Evolutionary conservation across 768 basidiomycete genomes (phyloP).

Genomic region (Butyriboletus loyo): DNA sequence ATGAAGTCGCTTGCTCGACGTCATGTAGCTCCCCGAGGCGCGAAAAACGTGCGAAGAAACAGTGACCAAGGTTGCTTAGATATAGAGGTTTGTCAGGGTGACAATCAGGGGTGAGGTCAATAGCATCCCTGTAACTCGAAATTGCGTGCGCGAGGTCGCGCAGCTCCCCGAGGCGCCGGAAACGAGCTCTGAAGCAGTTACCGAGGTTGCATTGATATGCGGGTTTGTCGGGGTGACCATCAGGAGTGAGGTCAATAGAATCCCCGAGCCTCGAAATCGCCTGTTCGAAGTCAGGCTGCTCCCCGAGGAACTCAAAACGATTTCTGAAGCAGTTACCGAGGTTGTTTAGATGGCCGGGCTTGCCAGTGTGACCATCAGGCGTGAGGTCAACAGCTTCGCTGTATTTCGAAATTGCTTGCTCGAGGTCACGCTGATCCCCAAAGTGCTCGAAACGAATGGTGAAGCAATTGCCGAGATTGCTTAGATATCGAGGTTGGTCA

Average conservation of each 20-base stretch:
- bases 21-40: background rate
- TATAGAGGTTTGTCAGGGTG: too few relatives aligned
- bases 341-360: too few relatives aligned
- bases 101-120: background rate
- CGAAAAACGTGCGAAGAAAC: constrained; percentile 2
- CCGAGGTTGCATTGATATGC: background rate
- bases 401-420: too few relatives aligned
- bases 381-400: background rate
- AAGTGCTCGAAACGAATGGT: too few relatives aligned
- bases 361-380: background rate
- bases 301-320: too few relatives aligned
- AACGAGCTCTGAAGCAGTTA: background rate
- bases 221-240: background rate
- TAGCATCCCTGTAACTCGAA: background rate
- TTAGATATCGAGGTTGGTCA: too few relatives aligned
- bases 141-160: background rate
- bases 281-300: background rate
- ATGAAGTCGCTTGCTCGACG: background rate
- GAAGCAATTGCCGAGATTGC: too few relatives aligned
- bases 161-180: background rate
- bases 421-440: too few relatives aligned
- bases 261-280: too few relatives aligned
- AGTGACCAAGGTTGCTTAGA: background rate
- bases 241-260: background rate
- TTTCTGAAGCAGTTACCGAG: too few relatives aligned